phyloP scores from a whole-genome alignment of 2,329 filamentous ascomycete genomes.

The Penicillium sp. region DNA sequence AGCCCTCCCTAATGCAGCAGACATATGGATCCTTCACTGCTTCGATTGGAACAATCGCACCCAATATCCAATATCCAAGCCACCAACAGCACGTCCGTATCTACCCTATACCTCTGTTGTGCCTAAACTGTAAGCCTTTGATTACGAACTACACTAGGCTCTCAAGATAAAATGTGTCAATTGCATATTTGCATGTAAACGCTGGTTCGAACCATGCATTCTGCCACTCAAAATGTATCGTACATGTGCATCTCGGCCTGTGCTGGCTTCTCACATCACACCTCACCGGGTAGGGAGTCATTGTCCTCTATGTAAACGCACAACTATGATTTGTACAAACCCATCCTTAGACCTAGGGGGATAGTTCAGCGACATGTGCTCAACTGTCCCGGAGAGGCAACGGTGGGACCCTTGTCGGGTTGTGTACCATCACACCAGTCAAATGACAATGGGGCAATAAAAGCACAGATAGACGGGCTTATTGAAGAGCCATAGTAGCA shows the following conservation, averaged over 20 bases:
- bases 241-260: slow-evolving; percentile 1
- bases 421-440: not conserved
- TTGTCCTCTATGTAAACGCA: not conserved
- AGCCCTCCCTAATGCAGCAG: too few species aligned
- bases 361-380: not conserved
- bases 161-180: not conserved
- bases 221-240: not conserved
- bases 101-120: too few species aligned
- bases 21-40: too few species aligned
- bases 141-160: too few species aligned
- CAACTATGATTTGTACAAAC: not conserved
- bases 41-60: too few species aligned
- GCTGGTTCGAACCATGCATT: not conserved
- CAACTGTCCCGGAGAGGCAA: not conserved
- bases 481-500: not conserved
- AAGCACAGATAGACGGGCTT: not conserved
- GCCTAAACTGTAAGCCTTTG: too few species aligned
- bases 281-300: not conserved
- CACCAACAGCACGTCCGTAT: too few species aligned
- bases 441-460: not conserved
- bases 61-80: too few species aligned
- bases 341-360: not conserved
- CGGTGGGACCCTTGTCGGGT: not conserved
- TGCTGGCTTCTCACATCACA: not conserved
- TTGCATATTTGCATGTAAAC: not conserved